Conservation (phyloP, 2,329 filamentous ascomycete genomes). For the Hymenoscyphus linearis region DNA sequence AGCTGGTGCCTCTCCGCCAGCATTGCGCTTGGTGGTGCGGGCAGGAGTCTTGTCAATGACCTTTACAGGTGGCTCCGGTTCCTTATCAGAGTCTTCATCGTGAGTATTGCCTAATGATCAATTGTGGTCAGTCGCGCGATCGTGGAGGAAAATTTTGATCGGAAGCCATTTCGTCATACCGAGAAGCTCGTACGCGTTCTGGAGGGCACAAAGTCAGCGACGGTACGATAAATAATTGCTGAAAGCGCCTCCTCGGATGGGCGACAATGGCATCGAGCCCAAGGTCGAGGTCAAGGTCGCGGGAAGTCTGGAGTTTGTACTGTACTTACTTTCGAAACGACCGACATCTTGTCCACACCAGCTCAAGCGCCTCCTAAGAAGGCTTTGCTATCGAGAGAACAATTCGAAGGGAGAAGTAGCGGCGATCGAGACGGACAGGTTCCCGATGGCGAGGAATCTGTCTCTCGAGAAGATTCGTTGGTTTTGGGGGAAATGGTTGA, state of each 20-base stretch:
- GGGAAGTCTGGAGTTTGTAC: not conserved
- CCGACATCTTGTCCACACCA: slow-evolving; percentile 35
- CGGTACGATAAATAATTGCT: slow-evolving; percentile 7
- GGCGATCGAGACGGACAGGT: slow-evolving; percentile 33
- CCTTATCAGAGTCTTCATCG: slow-evolving; percentile 63
- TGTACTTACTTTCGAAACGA: slow-evolving; percentile 34
- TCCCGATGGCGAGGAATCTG: slow-evolving; percentile 34
- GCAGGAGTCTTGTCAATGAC: slow-evolving; percentile 78
- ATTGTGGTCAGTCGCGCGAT: slow-evolving; percentile 26
- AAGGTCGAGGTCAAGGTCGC: not conserved
- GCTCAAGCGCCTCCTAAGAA: slow-evolving; percentile 35
- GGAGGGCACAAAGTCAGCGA: slow-evolving; percentile 36
- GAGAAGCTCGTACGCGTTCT: slow-evolving; percentile 99
- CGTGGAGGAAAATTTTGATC: slow-evolving; percentile 10
- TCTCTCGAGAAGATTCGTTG: slow-evolving; percentile 31
- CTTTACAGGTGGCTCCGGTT: slow-evolving; percentile 74
- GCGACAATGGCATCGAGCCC: not conserved
- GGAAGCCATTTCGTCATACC: slow-evolving; percentile 54
- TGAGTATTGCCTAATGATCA: slow-evolving; percentile 49
- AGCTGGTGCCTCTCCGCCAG: slow-evolving; percentile 64
- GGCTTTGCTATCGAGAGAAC: slow-evolving; percentile 34
- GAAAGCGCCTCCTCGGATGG: not conserved
- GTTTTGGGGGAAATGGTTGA: slow-evolving; percentile 6
- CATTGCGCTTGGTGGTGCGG: slow-evolving; percentile 78
- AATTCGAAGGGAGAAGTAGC: slow-evolving; percentile 28